A percentile compares a stretch with the other conserved stretches of the same genome.
Conservation (phyloP, 192 early-diverging fungal genomes). For the Linderina pennispora region DNA sequence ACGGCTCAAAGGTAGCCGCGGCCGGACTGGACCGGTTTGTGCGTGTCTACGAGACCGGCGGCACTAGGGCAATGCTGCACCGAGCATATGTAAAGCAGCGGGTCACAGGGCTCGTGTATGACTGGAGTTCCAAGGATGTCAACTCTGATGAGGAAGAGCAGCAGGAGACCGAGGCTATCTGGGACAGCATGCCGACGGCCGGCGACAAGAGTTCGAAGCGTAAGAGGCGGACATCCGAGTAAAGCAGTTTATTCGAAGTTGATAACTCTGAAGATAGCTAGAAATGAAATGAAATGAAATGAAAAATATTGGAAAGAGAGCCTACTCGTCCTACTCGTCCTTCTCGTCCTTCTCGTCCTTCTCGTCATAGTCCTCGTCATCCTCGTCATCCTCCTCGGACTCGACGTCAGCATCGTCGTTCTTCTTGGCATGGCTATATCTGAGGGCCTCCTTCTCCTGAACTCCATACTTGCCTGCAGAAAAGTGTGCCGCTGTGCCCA, state of each 20-base stretch:
- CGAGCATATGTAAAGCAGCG: conserved; percentile 77
- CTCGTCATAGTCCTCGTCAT: neutral
- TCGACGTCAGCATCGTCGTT: conserved; percentile 7
- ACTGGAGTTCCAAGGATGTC: conserved; percentile 44
- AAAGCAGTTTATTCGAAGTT: no score
- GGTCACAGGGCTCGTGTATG: conserved; percentile 60
- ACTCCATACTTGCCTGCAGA: conserved; percentile 18
- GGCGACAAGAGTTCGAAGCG: no score
- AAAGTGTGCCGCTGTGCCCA: conserved; percentile 25
- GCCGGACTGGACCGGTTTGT: conserved; percentile 74
- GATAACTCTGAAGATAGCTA: no score
- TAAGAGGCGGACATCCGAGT: no score
- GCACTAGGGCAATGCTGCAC: conserved; percentile 45
- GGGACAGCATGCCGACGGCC: conserved; percentile 55
- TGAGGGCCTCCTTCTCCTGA: conserved; percentile 16
- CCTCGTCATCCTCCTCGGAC: conserved; percentile 6
- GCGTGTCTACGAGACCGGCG: conserved; percentile 63
- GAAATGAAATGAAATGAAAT: no score
- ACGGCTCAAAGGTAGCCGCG: conserved; percentile 49
- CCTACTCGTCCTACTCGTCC: no score
- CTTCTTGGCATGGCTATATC: conserved; percentile 27
- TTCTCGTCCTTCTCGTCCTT: neutral
- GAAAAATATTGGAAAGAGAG: no score
- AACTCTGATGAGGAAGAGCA: conserved; percentile 30
- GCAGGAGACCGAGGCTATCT: conserved; percentile 60